Evolutionary conservation across 371 early-diverging fungal species (phyloP).

Genomic region (Conidiobolus coronatus): DNA sequence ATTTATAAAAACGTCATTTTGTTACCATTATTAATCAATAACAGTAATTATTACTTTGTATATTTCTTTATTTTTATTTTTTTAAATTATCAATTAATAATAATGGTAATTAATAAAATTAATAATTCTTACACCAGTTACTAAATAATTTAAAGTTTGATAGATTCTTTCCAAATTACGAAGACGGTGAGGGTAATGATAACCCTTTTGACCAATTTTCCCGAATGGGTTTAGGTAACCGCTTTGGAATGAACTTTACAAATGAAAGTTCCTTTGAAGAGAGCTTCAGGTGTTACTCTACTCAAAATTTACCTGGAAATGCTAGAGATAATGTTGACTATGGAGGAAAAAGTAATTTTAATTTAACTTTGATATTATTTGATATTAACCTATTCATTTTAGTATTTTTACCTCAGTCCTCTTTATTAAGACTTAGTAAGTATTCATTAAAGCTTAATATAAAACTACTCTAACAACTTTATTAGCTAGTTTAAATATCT

Average conservation of each 20-base stretch:
- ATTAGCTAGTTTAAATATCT: constrained; percentile 59
- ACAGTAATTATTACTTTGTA: too few species aligned
- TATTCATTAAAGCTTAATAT: not conserved
- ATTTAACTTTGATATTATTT: not conserved
- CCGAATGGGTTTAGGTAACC: too few species aligned
- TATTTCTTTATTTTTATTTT: too few species aligned
- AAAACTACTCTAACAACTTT: not conserved
- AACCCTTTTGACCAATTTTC: too few species aligned
- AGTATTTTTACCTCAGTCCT: constrained; percentile 80
- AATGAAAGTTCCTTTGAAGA: constrained; percentile 18
- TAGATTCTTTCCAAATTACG: too few species aligned
- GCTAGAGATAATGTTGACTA: constrained; percentile 53
- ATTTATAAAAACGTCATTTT: too few species aligned
- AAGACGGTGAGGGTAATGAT: too few species aligned
- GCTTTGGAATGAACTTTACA: not conserved
- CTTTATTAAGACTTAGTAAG: constrained; percentile 61
- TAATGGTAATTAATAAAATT: too few species aligned
- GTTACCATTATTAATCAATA: too few species aligned
- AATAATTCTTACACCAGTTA: too few species aligned
- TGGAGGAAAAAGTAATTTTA: constrained; percentile 58
- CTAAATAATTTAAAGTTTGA: too few species aligned
- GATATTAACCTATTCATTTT: not conserved
- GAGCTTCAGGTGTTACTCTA: constrained; percentile 52
- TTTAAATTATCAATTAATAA: too few species aligned
- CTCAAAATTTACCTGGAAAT: constrained; percentile 57